Conservation (phyloP, 805 yeast species). For the Nakazawaea anatomiae region DNA sequence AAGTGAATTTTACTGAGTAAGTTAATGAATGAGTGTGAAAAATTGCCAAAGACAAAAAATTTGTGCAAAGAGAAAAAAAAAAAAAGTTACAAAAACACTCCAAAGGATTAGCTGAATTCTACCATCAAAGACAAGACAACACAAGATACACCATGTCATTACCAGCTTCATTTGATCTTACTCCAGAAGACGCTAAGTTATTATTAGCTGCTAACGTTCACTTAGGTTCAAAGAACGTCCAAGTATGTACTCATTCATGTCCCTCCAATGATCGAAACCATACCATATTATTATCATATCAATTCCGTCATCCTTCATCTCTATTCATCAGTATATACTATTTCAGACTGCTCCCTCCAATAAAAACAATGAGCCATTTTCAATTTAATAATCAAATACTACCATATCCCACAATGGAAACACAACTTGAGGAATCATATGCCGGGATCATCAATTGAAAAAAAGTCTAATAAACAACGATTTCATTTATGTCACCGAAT, state of each 20-base stretch:
- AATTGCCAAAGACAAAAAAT: slow-evolving; percentile 3
- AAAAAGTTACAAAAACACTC: slow-evolving; percentile 3
- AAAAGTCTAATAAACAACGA: too few species aligned
- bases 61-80: slow-evolving; percentile 1
- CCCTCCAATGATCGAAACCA: too few species aligned
- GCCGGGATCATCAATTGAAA: too few species aligned
- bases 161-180: slow-evolving; percentile 86
- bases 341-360: too few species aligned
- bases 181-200: slow-evolving; percentile 98
- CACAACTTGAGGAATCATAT: too few species aligned
- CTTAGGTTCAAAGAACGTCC: slow-evolving; percentile 99
- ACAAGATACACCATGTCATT: slow-evolving; percentile 48
- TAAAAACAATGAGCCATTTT: too few species aligned
- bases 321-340: too few species aligned
- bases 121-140: neutral
- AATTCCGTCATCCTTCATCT: neutral
- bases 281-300: neutral
- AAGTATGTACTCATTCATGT: slow-evolving; percentile 53
- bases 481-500: too few species aligned
- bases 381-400: too few species aligned
- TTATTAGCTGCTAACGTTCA: slow-evolving; percentile 99
- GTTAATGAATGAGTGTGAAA: neutral
- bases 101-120: neutral
- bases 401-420: too few species aligned
- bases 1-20: too few species aligned